Evolutionary conservation across 352 stramenopile species (phyloP).

Genomic region (Phytophthora cajani): DNA sequence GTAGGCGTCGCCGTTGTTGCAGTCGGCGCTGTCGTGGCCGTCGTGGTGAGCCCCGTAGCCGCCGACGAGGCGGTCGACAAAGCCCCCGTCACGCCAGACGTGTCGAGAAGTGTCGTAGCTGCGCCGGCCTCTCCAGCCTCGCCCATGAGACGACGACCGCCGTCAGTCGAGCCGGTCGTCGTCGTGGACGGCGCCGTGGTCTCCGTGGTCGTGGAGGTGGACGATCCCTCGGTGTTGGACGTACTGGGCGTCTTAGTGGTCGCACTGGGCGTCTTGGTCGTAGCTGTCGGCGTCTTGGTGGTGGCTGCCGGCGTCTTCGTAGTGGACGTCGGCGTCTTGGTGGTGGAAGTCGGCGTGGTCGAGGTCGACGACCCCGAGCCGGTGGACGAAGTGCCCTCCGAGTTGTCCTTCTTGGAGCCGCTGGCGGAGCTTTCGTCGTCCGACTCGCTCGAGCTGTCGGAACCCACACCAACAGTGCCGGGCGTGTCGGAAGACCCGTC

Average conservation of each 20-base stretch:
- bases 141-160: conserved; percentile 22
- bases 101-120: conserved; percentile 10
- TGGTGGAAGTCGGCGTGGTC: conserved; percentile 32
- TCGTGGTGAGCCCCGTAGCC: conserved; percentile 8
- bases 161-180: conserved; percentile 18
- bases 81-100: conserved; percentile 3
- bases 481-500: conserved; percentile 23
- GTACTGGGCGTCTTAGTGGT: conserved; percentile 24
- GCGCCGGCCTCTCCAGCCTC: conserved; percentile 27
- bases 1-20: conserved; percentile 24
- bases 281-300: conserved; percentile 33
- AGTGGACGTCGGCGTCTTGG: conserved; percentile 25
- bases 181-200: conserved; percentile 29
- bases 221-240: conserved; percentile 34
- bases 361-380: conserved; percentile 23
- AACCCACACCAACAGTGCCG: conserved; percentile 19
- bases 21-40: conserved; percentile 1
- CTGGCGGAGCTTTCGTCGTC: not conserved
- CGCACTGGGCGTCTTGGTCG: conserved; percentile 26
- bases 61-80: conserved; percentile 16
- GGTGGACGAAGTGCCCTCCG: conserved; percentile 12
- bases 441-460: conserved; percentile 17
- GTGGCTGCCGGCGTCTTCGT: conserved; percentile 31
- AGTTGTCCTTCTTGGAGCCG: not conserved
- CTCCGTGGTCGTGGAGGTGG: conserved; percentile 26